phyloP scores from a whole-genome alignment of 768 basidiomycete genomes.

The Rhodotorula babjevae region DNA sequence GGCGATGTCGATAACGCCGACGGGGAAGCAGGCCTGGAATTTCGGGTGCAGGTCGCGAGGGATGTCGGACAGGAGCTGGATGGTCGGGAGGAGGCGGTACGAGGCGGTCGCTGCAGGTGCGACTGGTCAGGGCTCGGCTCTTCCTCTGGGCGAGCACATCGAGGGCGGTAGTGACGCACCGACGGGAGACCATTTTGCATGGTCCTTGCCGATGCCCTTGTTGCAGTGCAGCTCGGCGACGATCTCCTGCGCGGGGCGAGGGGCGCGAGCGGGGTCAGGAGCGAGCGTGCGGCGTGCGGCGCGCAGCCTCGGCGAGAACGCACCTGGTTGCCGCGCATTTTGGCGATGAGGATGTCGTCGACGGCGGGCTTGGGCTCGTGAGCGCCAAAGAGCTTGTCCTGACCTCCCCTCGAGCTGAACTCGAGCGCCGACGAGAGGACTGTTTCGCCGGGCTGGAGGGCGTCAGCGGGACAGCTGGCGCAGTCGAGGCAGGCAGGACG shows the following conservation, averaged over 20 bases:
- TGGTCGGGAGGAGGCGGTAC: constrained; percentile 83
- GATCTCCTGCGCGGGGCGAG: constrained; percentile 50
- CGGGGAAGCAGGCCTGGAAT: constrained; percentile 82
- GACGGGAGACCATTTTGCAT: constrained; percentile 94
- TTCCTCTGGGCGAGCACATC: too few relatives aligned
- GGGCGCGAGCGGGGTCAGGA: background rate
- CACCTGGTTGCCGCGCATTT: constrained; percentile 82
- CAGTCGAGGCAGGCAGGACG: too few relatives aligned
- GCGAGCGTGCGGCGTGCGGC: too few relatives aligned
- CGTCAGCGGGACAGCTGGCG: too few relatives aligned
- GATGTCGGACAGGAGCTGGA: constrained; percentile 67
- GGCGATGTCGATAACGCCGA: constrained; percentile 51
- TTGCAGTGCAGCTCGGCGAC: constrained; percentile 82
- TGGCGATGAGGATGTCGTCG: constrained; percentile 78
- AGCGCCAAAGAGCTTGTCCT: constrained; percentile 58
- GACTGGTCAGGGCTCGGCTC: too few relatives aligned
- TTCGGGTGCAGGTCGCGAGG: constrained; percentile 70
- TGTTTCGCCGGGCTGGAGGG: too few relatives aligned
- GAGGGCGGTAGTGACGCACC: too few relatives aligned
- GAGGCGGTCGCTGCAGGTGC: constrained; percentile 73
- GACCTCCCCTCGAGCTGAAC: constrained; percentile 81
- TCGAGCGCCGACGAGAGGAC: constrained; percentile 51
- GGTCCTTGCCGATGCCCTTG: constrained; percentile 87
- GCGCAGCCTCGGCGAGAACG: too few relatives aligned
- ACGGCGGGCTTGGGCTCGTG: constrained; percentile 64